Conservation (phyloP, 2,329 filamentous ascomycete species). For the Neurospora crassa region DNA sequence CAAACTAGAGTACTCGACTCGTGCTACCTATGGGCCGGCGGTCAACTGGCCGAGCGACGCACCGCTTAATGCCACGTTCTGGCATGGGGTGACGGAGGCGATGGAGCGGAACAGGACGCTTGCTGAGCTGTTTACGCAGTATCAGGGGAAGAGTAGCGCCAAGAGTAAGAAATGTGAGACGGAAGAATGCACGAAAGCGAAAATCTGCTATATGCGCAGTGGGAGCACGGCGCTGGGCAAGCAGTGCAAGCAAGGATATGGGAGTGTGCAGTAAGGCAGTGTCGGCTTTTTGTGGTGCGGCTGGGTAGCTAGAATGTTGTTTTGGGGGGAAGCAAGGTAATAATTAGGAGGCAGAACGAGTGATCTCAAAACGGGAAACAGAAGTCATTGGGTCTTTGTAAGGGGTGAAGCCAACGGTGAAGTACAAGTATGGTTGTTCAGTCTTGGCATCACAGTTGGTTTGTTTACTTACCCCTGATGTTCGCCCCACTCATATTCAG, state of each 20-base stretch:
- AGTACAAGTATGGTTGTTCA: not conserved
- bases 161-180: conserved; percentile 42
- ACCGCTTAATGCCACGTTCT: conserved; percentile 49
- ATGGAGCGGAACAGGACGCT: conserved; percentile 42
- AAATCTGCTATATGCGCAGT: conserved; percentile 50
- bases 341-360: not conserved
- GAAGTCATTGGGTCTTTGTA: not conserved
- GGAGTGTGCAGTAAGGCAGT: conserved; percentile 22
- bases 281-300: not conserved
- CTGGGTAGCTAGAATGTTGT: not conserved
- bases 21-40: conserved; percentile 28
- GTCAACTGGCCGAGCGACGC: conserved; percentile 33
- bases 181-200: conserved; percentile 39
- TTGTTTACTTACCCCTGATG: not conserved
- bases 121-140: conserved; percentile 39
- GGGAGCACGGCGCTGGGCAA: conserved; percentile 42
- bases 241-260: conserved; percentile 41
- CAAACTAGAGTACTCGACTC: conserved; percentile 33
- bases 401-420: not conserved
- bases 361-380: not conserved
- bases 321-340: not conserved
- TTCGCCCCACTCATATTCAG: not conserved
- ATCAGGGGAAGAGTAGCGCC: conserved; percentile 41
- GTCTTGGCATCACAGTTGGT: not conserved
- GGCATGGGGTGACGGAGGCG: conserved; percentile 46